These are phyloP conservation scores for Taphrina confusa DNA, from an alignment of 1,139 yeast genomes.

Conservation along the genomic window DNA sequence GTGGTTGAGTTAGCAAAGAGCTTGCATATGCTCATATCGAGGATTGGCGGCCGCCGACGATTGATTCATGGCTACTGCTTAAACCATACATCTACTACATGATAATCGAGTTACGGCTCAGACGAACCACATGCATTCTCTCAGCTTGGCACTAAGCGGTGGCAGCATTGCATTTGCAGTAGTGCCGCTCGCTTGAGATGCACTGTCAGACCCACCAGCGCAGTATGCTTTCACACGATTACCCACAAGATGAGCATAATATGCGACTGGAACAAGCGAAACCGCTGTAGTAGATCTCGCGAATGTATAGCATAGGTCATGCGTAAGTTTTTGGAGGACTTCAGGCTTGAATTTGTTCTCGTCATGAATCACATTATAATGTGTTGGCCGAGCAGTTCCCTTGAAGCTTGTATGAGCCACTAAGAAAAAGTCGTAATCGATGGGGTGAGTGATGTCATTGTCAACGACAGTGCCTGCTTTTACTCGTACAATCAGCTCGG, in stretches of 20 bases:
- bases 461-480: slow-evolving; percentile 46
- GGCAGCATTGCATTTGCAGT: slow-evolving; percentile 5
- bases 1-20: no score
- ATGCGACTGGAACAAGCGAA: slow-evolving; percentile 45
- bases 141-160: slow-evolving; percentile 12
- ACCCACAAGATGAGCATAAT: slow-evolving; percentile 44
- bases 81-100: no score
- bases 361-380: slow-evolving; percentile 45
- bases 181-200: background rate
- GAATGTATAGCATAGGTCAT: slow-evolving; percentile 44
- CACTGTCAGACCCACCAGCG: slow-evolving; percentile 13
- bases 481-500: background rate
- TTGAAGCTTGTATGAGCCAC: slow-evolving; percentile 46
- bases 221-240: slow-evolving; percentile 44
- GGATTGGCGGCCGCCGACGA: no score
- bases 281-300: slow-evolving; percentile 46
- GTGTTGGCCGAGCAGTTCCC: slow-evolving; percentile 47
- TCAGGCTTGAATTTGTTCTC: slow-evolving; percentile 44
- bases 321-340: slow-evolving; percentile 43
- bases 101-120: slow-evolving; percentile 11
- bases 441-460: slow-evolving; percentile 44
- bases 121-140: slow-evolving; percentile 35
- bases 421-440: slow-evolving; percentile 45
- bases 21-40: no score
- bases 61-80: no score